Percentiles rank a stretch among this genome's conserved stretches.
Evolutionary conservation across 1,284 basidiomycete species (phyloP).

Genomic region (Anthracocystis setariae): DNA sequence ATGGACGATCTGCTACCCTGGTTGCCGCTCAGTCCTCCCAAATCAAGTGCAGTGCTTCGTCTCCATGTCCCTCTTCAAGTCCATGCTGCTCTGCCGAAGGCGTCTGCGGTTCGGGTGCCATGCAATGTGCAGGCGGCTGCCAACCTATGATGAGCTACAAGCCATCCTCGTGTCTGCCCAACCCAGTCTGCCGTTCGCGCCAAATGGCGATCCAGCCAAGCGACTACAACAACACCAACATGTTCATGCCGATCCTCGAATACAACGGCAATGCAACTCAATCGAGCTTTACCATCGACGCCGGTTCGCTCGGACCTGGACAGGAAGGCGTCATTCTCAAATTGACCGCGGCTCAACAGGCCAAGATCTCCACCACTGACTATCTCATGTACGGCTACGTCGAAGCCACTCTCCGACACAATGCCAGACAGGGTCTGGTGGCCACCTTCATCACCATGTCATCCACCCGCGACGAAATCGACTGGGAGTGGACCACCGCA

Average conservation of each 20-base stretch:
- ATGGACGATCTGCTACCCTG: slow-evolving; percentile 1
- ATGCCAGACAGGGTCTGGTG: slow-evolving; percentile 54
- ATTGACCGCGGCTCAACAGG: slow-evolving; percentile 45
- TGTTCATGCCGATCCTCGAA: slow-evolving; percentile 57
- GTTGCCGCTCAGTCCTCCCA: slow-evolving; percentile 15
- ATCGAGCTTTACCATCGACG: slow-evolving; percentile 56
- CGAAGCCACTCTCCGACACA: slow-evolving; percentile 52
- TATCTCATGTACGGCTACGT: slow-evolving; percentile 63
- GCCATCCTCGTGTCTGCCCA: slow-evolving; percentile 55
- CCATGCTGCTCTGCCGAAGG: slow-evolving; percentile 59
- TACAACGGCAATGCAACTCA: slow-evolving; percentile 57
- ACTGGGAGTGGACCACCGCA: slow-evolving; percentile 54
- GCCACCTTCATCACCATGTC: slow-evolving; percentile 58
- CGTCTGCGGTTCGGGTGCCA: slow-evolving; percentile 56
- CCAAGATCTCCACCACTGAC: slow-evolving; percentile 59
- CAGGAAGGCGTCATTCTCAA: slow-evolving; percentile 59
- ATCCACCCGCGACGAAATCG: slow-evolving; percentile 57
- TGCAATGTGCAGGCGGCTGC: slow-evolving; percentile 63
- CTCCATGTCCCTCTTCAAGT: slow-evolving; percentile 39
- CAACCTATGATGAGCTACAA: slow-evolving; percentile 52
- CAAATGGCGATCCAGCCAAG: slow-evolving; percentile 42
- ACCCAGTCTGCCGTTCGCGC: slow-evolving; percentile 54
- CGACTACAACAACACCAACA: slow-evolving; percentile 48
- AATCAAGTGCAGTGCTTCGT: slow-evolving; percentile 32
- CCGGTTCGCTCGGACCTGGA: slow-evolving; percentile 55